Base-by-base conservation (phyloP, 2,329 filamentous ascomycete genomes). In the Cercospora beticola region DNA sequence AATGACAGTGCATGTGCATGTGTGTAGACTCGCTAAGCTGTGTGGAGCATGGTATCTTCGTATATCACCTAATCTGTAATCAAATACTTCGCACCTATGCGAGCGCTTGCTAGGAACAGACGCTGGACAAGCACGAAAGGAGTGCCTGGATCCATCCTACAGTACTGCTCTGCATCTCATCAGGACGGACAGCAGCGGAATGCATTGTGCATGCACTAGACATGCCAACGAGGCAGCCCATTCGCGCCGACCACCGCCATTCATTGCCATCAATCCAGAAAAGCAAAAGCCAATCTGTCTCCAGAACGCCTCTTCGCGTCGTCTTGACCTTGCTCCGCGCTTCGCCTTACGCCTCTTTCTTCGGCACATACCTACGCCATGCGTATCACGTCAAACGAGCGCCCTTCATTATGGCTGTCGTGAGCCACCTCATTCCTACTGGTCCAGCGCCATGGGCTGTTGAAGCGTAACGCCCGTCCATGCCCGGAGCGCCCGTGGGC, bases 351-450 rank as follows among this genome's bases (percentile, higher is more conserved):
- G 59, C 59, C 59, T 62, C 33, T 49, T 28, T 18, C 23, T 57
- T 31, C 54, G 59, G 59, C 59, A 62, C 59, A 43, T 62, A 30
- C 23, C 23, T 62, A 23, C 59, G 59, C 59, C 59, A 62, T 36
- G 54, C 54, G 30, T 26, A 26, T 58, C 54, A 31, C 54, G 26
- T 58, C 54, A 33, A 30, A 30, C 14, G 12, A 30, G 26, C 54
- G 54, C 26, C 16, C n/a, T 28, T 30, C 54, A 18, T 31, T 21
- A 30, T 58, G 54, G 26, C 54, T 52, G 21, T 30, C 54, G 54
- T 16, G 28, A 30, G 54, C 26, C 30, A 52, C 54, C 23, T 18
- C 23, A 14, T 31, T 58, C 54, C 54, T 23, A 49, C 59, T 43
- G 59, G 26, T 62, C 36, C 59, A 62, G 59, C 54, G 40, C n/a